Evolutionary conservation across 768 basidiomycete genomes (phyloP).

Genomic region (Tricholoma flavovirens): DNA sequence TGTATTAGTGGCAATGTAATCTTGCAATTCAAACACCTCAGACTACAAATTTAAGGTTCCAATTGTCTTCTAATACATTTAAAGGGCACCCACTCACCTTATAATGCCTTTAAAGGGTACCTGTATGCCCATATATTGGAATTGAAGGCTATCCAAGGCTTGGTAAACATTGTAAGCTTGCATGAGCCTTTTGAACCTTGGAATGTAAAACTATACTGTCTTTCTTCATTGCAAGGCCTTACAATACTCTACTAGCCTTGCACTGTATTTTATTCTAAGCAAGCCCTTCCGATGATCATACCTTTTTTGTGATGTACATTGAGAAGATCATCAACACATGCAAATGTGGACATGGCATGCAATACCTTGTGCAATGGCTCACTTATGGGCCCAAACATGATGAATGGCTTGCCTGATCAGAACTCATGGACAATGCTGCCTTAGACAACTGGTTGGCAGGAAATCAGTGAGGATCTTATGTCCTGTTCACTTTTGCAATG

Average conservation of each 20-base stretch:
- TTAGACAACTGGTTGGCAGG: no score
- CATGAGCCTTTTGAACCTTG: neutral
- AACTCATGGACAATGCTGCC: no score
- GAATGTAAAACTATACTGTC: slow-evolving; percentile 1
- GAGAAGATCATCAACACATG: no score
- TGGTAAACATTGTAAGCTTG: neutral
- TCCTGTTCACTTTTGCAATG: no score
- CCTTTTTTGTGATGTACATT: neutral
- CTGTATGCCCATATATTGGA: neutral
- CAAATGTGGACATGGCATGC: no score
- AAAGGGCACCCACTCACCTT: neutral
- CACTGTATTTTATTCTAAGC: neutral
- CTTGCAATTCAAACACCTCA: neutral
- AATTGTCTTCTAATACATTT: neutral
- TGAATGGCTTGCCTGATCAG: no score
- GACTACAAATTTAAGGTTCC: neutral
- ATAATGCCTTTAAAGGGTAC: neutral
- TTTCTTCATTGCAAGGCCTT: neutral
- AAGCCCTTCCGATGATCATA: neutral
- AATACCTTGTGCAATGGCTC: no score
- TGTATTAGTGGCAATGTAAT: neutral
- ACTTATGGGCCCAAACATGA: no score
- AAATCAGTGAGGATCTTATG: no score
- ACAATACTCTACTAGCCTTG: neutral
- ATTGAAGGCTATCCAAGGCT: neutral